Conservation (phyloP, 345 rosid genomes). For the Populus alba region DNA sequence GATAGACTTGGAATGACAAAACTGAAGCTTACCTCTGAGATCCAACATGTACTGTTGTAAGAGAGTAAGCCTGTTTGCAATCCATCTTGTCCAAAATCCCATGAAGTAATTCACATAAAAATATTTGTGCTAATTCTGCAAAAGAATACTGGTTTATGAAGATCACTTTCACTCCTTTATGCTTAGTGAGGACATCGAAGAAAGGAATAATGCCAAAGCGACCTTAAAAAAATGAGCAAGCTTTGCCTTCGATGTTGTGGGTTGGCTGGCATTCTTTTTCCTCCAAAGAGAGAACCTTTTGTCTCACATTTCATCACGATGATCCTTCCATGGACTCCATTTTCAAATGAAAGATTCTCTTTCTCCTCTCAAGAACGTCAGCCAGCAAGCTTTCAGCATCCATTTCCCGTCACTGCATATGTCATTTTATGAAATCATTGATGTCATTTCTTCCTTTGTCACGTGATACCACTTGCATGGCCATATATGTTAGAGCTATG, state of each 20-base stretch:
- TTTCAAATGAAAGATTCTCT: background rate
- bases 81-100: too few species aligned
- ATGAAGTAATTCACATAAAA: too few species aligned
- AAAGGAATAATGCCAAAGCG: background rate
- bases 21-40: too few species aligned
- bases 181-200: background rate
- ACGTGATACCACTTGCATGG: background rate
- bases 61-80: too few species aligned
- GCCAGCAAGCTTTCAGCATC: background rate
- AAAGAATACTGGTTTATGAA: too few species aligned
- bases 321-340: background rate
- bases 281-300: background rate
- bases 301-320: background rate
- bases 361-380: background rate
- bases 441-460: background rate
- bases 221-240: background rate
- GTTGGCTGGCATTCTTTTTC: background rate
- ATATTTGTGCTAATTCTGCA: too few species aligned
- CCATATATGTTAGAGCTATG: background rate
- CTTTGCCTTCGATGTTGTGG: background rate
- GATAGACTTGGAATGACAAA: too few species aligned
- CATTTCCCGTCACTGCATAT: slow-evolving; percentile 16
- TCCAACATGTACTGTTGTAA: too few species aligned
- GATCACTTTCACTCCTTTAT: too few species aligned
- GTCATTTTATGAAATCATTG: background rate